A percentile compares a stretch with the other conserved stretches of the same genome.
Evolutionary conservation across 2,329 filamentous ascomycete genomes (phyloP).

Genomic region (Podosphaera fusca): DNA sequence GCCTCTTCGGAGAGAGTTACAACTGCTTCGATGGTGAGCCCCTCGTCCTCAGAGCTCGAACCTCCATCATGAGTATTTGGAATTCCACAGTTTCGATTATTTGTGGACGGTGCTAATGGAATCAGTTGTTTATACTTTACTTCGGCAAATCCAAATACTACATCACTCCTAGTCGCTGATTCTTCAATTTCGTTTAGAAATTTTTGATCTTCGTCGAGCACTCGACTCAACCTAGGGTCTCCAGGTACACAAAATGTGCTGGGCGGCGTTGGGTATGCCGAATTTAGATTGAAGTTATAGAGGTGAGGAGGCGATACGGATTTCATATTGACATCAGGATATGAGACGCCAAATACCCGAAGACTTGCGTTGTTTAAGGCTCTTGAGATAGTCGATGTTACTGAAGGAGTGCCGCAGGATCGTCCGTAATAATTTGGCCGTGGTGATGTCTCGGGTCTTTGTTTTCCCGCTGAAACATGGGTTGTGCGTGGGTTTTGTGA

Average conservation of each 20-base stretch:
- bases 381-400: conserved; percentile 81
- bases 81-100: conserved; percentile 41
- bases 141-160: conserved; percentile 92
- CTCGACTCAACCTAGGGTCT: conserved; percentile 34
- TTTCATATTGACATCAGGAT: conserved; percentile 35
- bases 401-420: conserved; percentile 43
- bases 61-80: conserved; percentile 29
- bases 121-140: conserved; percentile 97
- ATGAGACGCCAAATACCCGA: conserved; percentile 47
- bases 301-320: conserved; percentile 50
- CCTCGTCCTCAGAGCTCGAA: conserved; percentile 40
- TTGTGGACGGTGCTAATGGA: conserved; percentile 57
- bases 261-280: conserved; percentile 54
- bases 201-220: conserved; percentile 56
- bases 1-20: conserved; percentile 83
- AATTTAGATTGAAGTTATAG: conserved; percentile 48
- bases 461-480: conserved; percentile 46
- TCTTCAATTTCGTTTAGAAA: conserved; percentile 73
- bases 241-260: conserved; percentile 38
- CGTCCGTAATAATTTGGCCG: conserved; percentile 60
- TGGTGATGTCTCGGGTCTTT: conserved; percentile 34
- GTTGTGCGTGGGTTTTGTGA: conserved; percentile 47
- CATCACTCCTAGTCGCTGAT: conserved; percentile 76
- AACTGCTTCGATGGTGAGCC: conserved; percentile 65
- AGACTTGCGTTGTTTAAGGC: conserved; percentile 81